phyloP scores from a whole-genome alignment of 768 basidiomycete genomes.

The Boletus reticuloceps region DNA sequence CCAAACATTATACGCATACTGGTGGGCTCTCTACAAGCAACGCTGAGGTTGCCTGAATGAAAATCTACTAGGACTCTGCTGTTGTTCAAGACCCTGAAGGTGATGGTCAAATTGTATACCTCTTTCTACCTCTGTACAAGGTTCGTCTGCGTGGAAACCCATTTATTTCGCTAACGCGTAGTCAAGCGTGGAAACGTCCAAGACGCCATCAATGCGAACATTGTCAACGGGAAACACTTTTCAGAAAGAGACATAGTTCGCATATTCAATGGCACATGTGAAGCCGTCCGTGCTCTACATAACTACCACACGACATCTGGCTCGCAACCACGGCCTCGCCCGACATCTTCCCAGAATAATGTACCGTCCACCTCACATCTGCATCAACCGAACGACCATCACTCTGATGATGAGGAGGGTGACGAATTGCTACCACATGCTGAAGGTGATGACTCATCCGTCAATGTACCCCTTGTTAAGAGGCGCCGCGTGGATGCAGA shows the following conservation, averaged over 20 bases:
- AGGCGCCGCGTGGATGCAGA: slow-evolving; percentile 50
- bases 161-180: neutral
- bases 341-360: slow-evolving; percentile 12
- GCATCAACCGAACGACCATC: slow-evolving; percentile 23
- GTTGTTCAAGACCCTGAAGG: slow-evolving; percentile 92
- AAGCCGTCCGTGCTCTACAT: slow-evolving; percentile 94
- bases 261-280: slow-evolving; percentile 92
- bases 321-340: slow-evolving; percentile 21
- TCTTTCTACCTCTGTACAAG: slow-evolving; percentile 93
- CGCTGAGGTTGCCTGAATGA: neutral
- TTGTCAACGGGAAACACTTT: slow-evolving; percentile 78
- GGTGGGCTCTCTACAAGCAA: slow-evolving; percentile 37
- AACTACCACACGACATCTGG: slow-evolving; percentile 60
- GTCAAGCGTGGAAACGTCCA: slow-evolving; percentile 89
- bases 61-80: slow-evolving; percentile 70
- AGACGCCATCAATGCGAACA: slow-evolving; percentile 86
- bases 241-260: slow-evolving; percentile 86
- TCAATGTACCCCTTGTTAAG: slow-evolving; percentile 59
- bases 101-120: slow-evolving; percentile 92
- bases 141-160: slow-evolving; percentile 35
- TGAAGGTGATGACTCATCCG: slow-evolving; percentile 55
- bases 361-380: slow-evolving; percentile 22
- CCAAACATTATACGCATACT: slow-evolving; percentile 96
- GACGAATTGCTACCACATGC: slow-evolving; percentile 74
- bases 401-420: slow-evolving; percentile 56